Evolutionary conservation across 192 early-diverging fungal species (phyloP), one percentile per base, ranked within the genome.

Genomic region (Linnemannia hyalina): DNA sequence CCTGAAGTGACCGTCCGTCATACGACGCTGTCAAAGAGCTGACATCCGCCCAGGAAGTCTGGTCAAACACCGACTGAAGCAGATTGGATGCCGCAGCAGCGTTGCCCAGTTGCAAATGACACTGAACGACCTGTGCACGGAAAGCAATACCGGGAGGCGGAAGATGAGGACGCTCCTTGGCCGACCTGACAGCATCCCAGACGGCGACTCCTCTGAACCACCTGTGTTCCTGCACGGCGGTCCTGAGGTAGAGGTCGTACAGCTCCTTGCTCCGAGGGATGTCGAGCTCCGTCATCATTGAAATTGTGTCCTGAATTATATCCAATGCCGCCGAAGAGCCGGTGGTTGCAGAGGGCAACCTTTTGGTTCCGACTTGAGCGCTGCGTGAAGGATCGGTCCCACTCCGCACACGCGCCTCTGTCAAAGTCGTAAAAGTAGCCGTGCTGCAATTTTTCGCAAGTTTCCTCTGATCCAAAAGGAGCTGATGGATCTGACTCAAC

Each of bases 181-280:
- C 69, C 10, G 44, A 65, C 6, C 0, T 65, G n/a, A 32, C 29
- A 65, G 60, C 60, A 38, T 68, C 70, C 82, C 82, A 83, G 8
- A 68, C 73, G 4, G 40, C 70, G 36, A 83, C 69, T 4, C 82
- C 82, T 35, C 18, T 52, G 9, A 46, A 11, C 82, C 82, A 83
- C 15, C 47, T 70, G 73, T 42, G 52, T 49, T 78, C 82, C 38
- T 55, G 47, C 6, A 83, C 71, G 8, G 76, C 76, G 11, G 49
- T 38, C 26, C 26, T 57, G 52, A 83, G 75, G 73, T 77, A 83
- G 11, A 78, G 16, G 16, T 41, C 44, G 47, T 75, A 78, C 6
- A 83, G 4, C 0, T 75, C 76, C 40, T 69, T n/a, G 35, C 46
- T 75, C 26, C 63, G 76, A 10, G 77, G 70, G 0, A 78, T 40